Percentiles rank a stretch among this genome's conserved stretches.
phyloP scores from a whole-genome alignment of 805 yeast genomes.

The Candida parachauliodes region DNA sequence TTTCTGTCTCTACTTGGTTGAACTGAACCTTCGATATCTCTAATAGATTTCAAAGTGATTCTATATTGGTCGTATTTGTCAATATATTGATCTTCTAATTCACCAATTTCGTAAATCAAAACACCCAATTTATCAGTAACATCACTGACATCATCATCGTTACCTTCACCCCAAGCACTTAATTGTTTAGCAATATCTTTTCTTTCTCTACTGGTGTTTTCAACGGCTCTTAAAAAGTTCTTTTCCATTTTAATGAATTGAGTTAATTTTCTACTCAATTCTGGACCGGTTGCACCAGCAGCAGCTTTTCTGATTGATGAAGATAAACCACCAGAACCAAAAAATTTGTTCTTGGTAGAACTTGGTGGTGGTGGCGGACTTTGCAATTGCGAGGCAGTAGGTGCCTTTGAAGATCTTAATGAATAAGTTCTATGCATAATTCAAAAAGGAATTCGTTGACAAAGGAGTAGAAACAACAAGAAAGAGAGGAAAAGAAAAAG shows the following conservation, averaged over 20 bases:
- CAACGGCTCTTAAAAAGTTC: constrained; percentile 75
- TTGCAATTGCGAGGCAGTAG: constrained; percentile 93
- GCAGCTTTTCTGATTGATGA: constrained; percentile 64
- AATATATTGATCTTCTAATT: constrained; percentile 81
- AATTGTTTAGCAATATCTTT: constrained; percentile 79
- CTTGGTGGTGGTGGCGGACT: constrained; percentile 95
- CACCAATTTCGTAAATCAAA: constrained; percentile 77
- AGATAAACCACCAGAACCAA: constrained; percentile 73
- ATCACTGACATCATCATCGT: constrained; percentile 82
- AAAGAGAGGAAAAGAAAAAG: constrained; percentile 1
- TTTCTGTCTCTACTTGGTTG: constrained; percentile 87
- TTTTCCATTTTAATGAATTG: constrained; percentile 78
- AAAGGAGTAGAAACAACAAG: neutral
- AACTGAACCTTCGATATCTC: constrained; percentile 83
- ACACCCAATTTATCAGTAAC: constrained; percentile 86
- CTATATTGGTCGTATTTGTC: constrained; percentile 85
- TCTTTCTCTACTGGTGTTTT: constrained; percentile 72
- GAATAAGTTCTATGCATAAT: constrained; percentile 97
- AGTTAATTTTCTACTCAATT: constrained; percentile 68
- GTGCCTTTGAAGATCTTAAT: constrained; percentile 90
- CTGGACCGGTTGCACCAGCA: constrained; percentile 81
- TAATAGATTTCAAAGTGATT: constrained; percentile 72
- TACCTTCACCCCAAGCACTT: constrained; percentile 82
- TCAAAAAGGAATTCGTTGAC: neutral
- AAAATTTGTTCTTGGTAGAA: constrained; percentile 83